Base-by-base conservation (phyloP, 345 rosid genomes). In the Citrus trifoliata region DNA sequence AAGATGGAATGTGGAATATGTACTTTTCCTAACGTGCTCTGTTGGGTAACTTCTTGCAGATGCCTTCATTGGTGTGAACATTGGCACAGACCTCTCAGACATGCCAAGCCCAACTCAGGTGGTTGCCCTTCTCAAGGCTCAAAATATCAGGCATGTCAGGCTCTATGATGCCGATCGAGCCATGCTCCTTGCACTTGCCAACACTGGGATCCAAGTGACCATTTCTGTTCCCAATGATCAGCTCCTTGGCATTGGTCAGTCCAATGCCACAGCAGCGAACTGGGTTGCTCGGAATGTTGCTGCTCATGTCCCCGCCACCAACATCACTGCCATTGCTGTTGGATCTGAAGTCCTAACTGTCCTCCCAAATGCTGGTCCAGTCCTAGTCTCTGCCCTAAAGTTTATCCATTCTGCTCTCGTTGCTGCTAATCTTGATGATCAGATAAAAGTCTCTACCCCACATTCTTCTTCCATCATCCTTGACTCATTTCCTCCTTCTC, bases 401-500 rank as follows among this genome's bases (percentile, higher is more conserved):
- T 93, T 88, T 84, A 90, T 97, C 63, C 94, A 97, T 65, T 83
- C 98, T 12, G 98, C 99, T 53, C 93, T 97, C 2, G 88, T 97
- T 56, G 97, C 98, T 3, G 87, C 98, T 37, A 97, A 97, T 81
- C 98, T 97, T 1, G 96, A 97, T 80, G 77, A 88, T 68, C 93
- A 85, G 79, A 89, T 97, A 61, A 97, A 94, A 87, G 98, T 97
- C 66, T 93, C 99, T 1, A 93, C 96, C 1, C 97, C 99, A 0
- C 98, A 90, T 25, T 86, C 99, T 6, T 94, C 99, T 6, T 86
- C 95, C 59, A 93, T 94, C 46, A 97, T 97, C 80, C 90, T 97
- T 10, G 97, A 97, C 78, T 92, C 99, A 3, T 97, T 97, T 82
- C 99, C 99, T 59, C 99, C 99, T 67, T 97, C 99, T 42, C 98